Evolutionary conservation across 345 rosid genomes (phyloP), one percentile per base, ranked within the genome.

Genomic region (Alliaria petiolata): DNA sequence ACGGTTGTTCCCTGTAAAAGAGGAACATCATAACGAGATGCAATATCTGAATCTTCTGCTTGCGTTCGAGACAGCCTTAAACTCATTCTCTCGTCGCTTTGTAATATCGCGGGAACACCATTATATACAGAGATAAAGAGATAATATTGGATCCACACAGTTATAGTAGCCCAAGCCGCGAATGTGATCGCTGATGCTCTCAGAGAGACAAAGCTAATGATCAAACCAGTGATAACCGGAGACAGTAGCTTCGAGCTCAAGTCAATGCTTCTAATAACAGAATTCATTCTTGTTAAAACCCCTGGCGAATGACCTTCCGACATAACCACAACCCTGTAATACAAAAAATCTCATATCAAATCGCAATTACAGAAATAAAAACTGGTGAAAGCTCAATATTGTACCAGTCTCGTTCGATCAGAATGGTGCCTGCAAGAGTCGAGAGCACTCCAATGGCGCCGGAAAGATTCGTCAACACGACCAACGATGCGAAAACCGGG

Each of bases 351-450:
- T 39, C 34, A 62, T n/a, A 25, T 53, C 11, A 51, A 15, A 8
- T 3, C 20, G 30, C 8, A 13, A 17, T 20, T 31, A 62, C 46
- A 60, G 7, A 6, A 11, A 38, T 38, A 1, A 12, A 39, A 34
- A 34, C 38, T 34, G 8, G 4, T 31, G 5, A 7, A 34, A 0
- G 11, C 38, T 8, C 20, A 11, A 52, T 16, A 16, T 15, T 2
- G 72, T 88, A 90, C 98, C 95, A 93, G 79, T 93, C 96, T 83
- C 98, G 81, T 85, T 92, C 95, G 31, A 88, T 75, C 50, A 92
- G 65, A 78, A 88, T 84, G 69, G 97, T 90, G 34, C 98, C 97
- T 4, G 96, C 92, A 50, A 93, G 91, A 47, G 89, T 83, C 0
- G 98, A 90, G 66, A 93, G 95, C 71, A 86, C 89, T 9, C 89